Conservation (phyloP, 495 filamentous ascomycete genomes). For the Delitschia confertaspora region DNA sequence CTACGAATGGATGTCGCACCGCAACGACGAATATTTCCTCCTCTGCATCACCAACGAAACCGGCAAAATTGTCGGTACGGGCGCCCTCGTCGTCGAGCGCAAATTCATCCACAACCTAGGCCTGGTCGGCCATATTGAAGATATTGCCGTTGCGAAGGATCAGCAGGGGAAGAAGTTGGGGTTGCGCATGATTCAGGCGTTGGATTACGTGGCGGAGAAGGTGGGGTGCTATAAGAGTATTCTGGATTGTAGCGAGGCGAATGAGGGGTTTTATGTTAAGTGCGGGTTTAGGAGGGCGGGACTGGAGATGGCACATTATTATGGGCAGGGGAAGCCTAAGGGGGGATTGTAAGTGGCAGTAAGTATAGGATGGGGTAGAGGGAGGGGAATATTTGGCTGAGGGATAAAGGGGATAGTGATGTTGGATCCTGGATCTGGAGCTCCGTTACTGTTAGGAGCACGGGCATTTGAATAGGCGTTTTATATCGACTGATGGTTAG, state of each 20-base stretch:
- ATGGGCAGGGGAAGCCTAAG: conserved; percentile 42
- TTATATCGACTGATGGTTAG: too few relatives aligned
- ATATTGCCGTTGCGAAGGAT: conserved; percentile 87
- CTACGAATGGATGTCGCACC: conserved; percentile 73
- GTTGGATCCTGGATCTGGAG: too few relatives aligned
- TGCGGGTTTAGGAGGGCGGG: conserved; percentile 92
- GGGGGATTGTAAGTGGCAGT: conserved; percentile 6
- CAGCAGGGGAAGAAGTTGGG: conserved; percentile 97
- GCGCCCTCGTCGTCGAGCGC: conserved; percentile 74
- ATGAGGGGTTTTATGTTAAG: conserved; percentile 98
- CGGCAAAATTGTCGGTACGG: conserved; percentile 71
- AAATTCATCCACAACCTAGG: conserved; percentile 74
- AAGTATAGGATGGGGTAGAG: neutral
- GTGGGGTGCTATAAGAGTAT: conserved; percentile 89
- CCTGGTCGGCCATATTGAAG: conserved; percentile 91
- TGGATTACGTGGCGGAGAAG: conserved; percentile 77
- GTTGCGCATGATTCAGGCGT: conserved; percentile 81
- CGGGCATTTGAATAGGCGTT: too few relatives aligned
- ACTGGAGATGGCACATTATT: conserved; percentile 95
- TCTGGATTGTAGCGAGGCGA: conserved; percentile 69
- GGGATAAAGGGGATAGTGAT: conserved; percentile 1
- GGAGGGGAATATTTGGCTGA: neutral
- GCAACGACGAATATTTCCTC: conserved; percentile 75
- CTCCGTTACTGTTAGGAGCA: too few relatives aligned
- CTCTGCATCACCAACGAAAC: conserved; percentile 69